Evolutionary conservation across 805 yeast species (phyloP).

Genomic region (Myxozyma neotropica): DNA sequence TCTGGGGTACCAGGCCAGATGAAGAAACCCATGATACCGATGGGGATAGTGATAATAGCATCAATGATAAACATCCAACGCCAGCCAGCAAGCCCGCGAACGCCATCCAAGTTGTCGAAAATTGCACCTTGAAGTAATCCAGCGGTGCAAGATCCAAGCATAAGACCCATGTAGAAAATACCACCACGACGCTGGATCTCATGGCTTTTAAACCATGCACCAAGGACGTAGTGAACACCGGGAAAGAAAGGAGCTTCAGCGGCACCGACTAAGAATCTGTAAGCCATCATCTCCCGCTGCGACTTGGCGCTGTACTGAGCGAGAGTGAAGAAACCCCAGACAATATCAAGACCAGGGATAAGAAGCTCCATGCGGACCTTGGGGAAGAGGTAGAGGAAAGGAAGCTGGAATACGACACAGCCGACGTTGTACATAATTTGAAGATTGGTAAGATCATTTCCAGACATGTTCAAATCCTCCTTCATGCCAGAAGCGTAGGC

Average conservation of each 20-base stretch:
- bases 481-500: slow-evolving; percentile 69
- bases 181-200: slow-evolving; percentile 67
- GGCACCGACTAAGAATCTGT: slow-evolving; percentile 67
- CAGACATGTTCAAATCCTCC: slow-evolving; percentile 57
- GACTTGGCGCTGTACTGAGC: slow-evolving; percentile 54
- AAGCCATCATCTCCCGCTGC: slow-evolving; percentile 57
- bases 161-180: slow-evolving; percentile 63
- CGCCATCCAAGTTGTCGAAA: slow-evolving; percentile 51
- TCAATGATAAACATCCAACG: slow-evolving; percentile 74
- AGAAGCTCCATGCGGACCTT: slow-evolving; percentile 58
- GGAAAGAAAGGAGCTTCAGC: slow-evolving; percentile 62
- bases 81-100: slow-evolving; percentile 63
- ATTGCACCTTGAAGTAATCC: slow-evolving; percentile 65
- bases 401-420: slow-evolving; percentile 61
- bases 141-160: slow-evolving; percentile 61
- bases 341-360: slow-evolving; percentile 58
- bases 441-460: slow-evolving; percentile 62
- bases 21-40: slow-evolving; percentile 59
- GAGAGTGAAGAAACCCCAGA: slow-evolving; percentile 70
- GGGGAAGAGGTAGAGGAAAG: slow-evolving; percentile 60
- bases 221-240: slow-evolving; percentile 58
- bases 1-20: slow-evolving; percentile 69
- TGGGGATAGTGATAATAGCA: slow-evolving; percentile 59
- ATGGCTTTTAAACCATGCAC: slow-evolving; percentile 58
- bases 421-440: slow-evolving; percentile 64